These are phyloP conservation scores for Rosa chinensis DNA, from an alignment of 306 rosid genomes.

Conservation along the genomic window DNA sequence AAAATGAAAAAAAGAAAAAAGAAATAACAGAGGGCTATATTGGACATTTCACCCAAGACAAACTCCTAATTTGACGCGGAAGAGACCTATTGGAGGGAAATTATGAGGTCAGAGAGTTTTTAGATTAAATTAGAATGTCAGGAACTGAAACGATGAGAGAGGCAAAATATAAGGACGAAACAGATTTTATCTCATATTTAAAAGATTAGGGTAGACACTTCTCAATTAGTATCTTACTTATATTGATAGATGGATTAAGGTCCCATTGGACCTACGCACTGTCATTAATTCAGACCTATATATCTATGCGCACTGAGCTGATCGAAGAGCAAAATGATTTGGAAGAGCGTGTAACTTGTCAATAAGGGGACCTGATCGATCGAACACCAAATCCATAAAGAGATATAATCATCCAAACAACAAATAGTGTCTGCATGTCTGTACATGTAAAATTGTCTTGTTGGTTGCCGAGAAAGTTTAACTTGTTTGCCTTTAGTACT, in stretches of 20 bases:
- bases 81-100: too few species aligned
- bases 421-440: neutral
- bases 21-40: too few species aligned
- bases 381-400: neutral
- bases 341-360: slow-evolving; percentile 10
- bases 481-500: slow-evolving; percentile 16
- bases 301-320: slow-evolving; percentile 5
- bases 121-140: too few species aligned
- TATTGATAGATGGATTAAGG: neutral
- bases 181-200: too few species aligned
- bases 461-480: slow-evolving; percentile 23
- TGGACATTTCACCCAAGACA: too few species aligned
- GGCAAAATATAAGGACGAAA: too few species aligned
- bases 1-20: too few species aligned
- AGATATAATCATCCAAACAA: neutral
- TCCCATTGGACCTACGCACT: neutral
- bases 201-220: neutral
- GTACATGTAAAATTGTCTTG: slow-evolving; percentile 1
- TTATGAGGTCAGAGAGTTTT: too few species aligned
- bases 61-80: too few species aligned
- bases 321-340: neutral
- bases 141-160: too few species aligned
- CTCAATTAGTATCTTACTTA: neutral
- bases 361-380: neutral
- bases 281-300: neutral